These are phyloP conservation scores for Ophiostoma tasmaniense DNA, from an alignment of 2,329 filamentous ascomycete species.

Conservation along the genomic window DNA sequence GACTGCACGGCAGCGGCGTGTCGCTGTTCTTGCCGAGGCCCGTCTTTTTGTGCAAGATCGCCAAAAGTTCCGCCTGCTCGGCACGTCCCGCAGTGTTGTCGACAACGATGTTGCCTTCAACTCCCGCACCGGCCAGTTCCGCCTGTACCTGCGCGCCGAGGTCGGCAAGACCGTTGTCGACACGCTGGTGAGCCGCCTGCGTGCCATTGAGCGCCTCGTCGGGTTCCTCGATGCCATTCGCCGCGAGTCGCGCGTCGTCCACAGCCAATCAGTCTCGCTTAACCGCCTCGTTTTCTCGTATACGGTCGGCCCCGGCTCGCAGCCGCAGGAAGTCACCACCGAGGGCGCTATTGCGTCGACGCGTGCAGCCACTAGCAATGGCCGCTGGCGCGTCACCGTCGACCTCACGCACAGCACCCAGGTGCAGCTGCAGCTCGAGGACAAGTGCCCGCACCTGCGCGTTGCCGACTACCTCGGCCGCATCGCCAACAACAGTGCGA, in stretches of 20 bases:
- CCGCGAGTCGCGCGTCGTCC: slow-evolving; percentile 44
- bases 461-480: slow-evolving; percentile 50
- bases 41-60: slow-evolving; percentile 46
- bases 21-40: slow-evolving; percentile 42
- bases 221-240: slow-evolving; percentile 60
- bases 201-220: slow-evolving; percentile 61
- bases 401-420: slow-evolving; percentile 44
- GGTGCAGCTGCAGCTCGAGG: slow-evolving; percentile 52
- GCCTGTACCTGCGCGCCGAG: slow-evolving; percentile 48
- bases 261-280: slow-evolving; percentile 52
- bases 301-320: slow-evolving; percentile 24
- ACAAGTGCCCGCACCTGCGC: slow-evolving; percentile 58
- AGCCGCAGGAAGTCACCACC: slow-evolving; percentile 8
- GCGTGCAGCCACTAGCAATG: not conserved
- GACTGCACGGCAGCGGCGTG: slow-evolving; percentile 13
- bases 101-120: slow-evolving; percentile 57
- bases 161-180: slow-evolving; percentile 53
- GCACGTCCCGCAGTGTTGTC: slow-evolving; percentile 34
- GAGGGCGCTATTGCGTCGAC: slow-evolving; percentile 8
- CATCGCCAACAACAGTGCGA: slow-evolving; percentile 47
- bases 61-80: slow-evolving; percentile 47
- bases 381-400: slow-evolving; percentile 45
- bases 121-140: slow-evolving; percentile 51
- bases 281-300: slow-evolving; percentile 63
- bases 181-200: slow-evolving; percentile 50